Conservation (phyloP, 768 basidiomycete species). For the Mycena floridula region DNA sequence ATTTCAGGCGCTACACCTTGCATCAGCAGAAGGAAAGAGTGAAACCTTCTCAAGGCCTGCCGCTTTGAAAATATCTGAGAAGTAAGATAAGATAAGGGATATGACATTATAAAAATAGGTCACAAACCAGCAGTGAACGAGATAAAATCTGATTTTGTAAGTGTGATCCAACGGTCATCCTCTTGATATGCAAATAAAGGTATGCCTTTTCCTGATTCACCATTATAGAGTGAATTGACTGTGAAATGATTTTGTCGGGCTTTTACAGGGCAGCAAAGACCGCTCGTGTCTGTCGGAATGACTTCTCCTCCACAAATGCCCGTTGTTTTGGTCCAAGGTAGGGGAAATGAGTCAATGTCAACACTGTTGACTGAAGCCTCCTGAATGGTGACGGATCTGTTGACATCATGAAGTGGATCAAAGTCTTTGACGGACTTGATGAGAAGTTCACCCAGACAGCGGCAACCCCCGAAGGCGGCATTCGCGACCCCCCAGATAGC, state of each 20-base stretch:
- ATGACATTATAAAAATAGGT: no score
- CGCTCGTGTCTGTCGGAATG: conserved; percentile 7
- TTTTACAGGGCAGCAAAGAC: conserved; percentile 10
- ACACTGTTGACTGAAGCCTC: neutral
- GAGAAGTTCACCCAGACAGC: conserved; percentile 3
- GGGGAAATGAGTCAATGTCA: conserved; percentile 2
- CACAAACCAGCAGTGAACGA: neutral
- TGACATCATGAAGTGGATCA: neutral
- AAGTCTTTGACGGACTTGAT: conserved; percentile 1
- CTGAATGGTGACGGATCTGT: neutral
- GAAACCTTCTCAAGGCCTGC: conserved; percentile 1
- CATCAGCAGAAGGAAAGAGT: conserved; percentile 1
- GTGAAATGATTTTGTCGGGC: conserved; percentile 10
- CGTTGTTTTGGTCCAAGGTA: conserved; percentile 14
- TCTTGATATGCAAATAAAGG: conserved; percentile 8
- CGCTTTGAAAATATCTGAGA: neutral
- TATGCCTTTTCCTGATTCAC: no score
- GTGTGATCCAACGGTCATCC: neutral
- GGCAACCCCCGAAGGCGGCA: conserved; percentile 9
- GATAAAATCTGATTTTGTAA: neutral
- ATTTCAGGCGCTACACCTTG: conserved; percentile 2
- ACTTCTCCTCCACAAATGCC: neutral
- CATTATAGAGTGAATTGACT: conserved; percentile 1
- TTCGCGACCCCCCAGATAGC: conserved; percentile 10
- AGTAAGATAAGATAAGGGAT: no score